phyloP scores from a whole-genome alignment of 495 filamentous ascomycete genomes.

The Apiosordaria backusii region DNA sequence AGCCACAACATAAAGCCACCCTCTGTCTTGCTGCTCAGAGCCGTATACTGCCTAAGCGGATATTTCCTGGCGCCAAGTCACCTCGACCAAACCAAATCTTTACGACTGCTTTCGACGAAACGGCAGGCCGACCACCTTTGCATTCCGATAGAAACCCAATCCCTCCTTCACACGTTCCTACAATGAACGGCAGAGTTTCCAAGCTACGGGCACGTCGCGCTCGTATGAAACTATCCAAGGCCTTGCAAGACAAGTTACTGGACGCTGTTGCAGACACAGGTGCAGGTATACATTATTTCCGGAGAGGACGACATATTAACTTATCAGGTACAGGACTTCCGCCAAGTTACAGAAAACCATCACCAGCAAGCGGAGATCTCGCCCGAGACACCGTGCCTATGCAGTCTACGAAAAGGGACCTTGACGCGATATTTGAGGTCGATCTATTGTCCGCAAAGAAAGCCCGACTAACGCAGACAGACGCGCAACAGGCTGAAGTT shows the following conservation, averaged over 20 bases:
- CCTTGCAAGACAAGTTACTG: conserved; percentile 15
- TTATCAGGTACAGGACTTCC: conserved; percentile 18
- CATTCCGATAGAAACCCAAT: conserved; percentile 13
- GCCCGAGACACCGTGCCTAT: conserved; percentile 15
- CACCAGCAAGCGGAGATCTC: conserved; percentile 16
- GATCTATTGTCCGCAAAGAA: conserved; percentile 22
- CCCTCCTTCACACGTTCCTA: conserved; percentile 7
- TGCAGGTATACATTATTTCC: conserved; percentile 17
- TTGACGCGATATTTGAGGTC: conserved; percentile 19
- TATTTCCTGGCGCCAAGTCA: too few relatives aligned
- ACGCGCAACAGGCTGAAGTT: conserved; percentile 16
- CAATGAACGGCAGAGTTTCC: conserved; percentile 21
- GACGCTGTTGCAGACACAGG: conserved; percentile 8
- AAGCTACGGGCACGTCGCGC: conserved; percentile 10
- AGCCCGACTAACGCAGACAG: conserved; percentile 22
- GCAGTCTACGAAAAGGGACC: conserved; percentile 20
- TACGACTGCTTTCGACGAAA: conserved; percentile 14
- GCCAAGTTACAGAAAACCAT: conserved; percentile 9
- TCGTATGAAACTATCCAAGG: conserved; percentile 14
- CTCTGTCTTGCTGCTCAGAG: too few relatives aligned
- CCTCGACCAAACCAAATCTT: conserved; percentile 10
- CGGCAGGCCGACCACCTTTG: conserved; percentile 19
- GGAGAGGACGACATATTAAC: conserved; percentile 14
- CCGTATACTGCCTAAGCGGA: too few relatives aligned
- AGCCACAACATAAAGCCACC: too few relatives aligned